A percentile compares a stretch with the other conserved stretches of the same genome.
Evolutionary conservation across 2,329 filamentous ascomycete genomes (phyloP).

Genomic region (Rhynchosporium agropyri): DNA sequence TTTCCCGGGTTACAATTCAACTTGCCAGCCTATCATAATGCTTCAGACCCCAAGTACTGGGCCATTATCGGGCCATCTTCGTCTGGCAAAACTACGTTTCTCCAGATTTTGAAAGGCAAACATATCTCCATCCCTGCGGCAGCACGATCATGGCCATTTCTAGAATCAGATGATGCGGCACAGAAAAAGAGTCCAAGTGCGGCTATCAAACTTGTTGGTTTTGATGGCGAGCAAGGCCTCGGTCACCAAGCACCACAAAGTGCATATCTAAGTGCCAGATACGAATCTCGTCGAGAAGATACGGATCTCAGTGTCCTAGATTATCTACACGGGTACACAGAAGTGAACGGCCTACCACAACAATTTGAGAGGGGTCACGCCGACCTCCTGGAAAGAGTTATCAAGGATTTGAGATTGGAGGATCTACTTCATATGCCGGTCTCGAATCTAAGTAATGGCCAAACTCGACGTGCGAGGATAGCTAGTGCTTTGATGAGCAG

Average conservation of each 20-base stretch:
- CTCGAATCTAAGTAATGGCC: constrained; percentile 89
- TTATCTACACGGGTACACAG: constrained; percentile 80
- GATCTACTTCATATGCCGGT: constrained; percentile 79
- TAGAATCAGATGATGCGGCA: constrained; percentile 59
- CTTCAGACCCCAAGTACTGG: constrained; percentile 66
- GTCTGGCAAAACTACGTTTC: constrained; percentile 78
- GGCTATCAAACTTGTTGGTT: constrained; percentile 89
- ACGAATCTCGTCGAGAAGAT: constrained; percentile 83
- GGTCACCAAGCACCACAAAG: constrained; percentile 63
- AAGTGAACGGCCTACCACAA: constrained; percentile 71
- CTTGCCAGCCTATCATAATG: constrained; percentile 56
- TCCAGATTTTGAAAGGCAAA: constrained; percentile 76
- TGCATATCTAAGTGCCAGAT: constrained; percentile 84
- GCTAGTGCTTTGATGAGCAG: constrained; percentile 78
- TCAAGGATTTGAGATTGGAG: constrained; percentile 69
- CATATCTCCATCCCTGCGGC: constrained; percentile 75
- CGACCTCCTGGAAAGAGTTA: constrained; percentile 61
- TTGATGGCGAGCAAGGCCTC: constrained; percentile 71
- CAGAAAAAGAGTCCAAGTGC: constrained; percentile 57
- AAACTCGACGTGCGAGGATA: constrained; percentile 84
- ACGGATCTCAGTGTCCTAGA: constrained; percentile 85
- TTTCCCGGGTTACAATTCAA: constrained; percentile 73
- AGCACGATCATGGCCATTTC: constrained; percentile 77
- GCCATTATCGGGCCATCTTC: constrained; percentile 80
- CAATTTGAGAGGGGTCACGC: constrained; percentile 53